phyloP scores from a whole-genome alignment of 1,284 basidiomycete genomes.

The Fomitopsis schrenkii region DNA sequence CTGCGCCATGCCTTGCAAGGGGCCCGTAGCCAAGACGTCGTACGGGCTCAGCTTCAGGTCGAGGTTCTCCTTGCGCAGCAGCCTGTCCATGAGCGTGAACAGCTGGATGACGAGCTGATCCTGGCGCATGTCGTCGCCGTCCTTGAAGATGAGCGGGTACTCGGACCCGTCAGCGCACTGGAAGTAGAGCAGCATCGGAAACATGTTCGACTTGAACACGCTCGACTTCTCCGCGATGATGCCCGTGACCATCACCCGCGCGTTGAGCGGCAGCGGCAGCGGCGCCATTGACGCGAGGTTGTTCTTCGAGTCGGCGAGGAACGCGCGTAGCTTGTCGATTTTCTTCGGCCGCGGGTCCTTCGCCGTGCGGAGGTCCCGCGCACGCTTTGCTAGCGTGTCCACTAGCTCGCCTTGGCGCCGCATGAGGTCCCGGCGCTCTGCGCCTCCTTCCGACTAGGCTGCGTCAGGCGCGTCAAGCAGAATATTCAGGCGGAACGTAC shows the following conservation, averaged over 20 bases:
- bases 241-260: slow-evolving; percentile 76
- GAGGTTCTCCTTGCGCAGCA: slow-evolving; percentile 92
- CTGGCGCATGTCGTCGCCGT: slow-evolving; percentile 97
- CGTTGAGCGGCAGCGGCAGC: slow-evolving; percentile 87
- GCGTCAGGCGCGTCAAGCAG: neutral
- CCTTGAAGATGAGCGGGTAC: slow-evolving; percentile 97
- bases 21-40: slow-evolving; percentile 90
- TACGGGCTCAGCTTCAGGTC: slow-evolving; percentile 94
- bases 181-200: slow-evolving; percentile 89
- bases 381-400: slow-evolving; percentile 77
- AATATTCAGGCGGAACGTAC: slow-evolving; percentile 36
- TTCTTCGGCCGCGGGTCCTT: slow-evolving; percentile 96
- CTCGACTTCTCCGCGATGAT: slow-evolving; percentile 90
- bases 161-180: slow-evolving; percentile 73
- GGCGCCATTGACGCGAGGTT: slow-evolving; percentile 72
- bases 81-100: slow-evolving; percentile 95
- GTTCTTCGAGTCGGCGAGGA: slow-evolving; percentile 84
- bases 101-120: slow-evolving; percentile 97
- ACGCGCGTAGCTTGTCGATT: slow-evolving; percentile 88
- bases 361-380: slow-evolving; percentile 82
- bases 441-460: slow-evolving; percentile 64
- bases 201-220: slow-evolving; percentile 97
- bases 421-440: slow-evolving; percentile 77
- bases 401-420: slow-evolving; percentile 85
- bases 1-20: slow-evolving; percentile 93